phyloP scores from a whole-genome alignment of 192 early-diverging fungal species.

The Coemansia sp. region DNA sequence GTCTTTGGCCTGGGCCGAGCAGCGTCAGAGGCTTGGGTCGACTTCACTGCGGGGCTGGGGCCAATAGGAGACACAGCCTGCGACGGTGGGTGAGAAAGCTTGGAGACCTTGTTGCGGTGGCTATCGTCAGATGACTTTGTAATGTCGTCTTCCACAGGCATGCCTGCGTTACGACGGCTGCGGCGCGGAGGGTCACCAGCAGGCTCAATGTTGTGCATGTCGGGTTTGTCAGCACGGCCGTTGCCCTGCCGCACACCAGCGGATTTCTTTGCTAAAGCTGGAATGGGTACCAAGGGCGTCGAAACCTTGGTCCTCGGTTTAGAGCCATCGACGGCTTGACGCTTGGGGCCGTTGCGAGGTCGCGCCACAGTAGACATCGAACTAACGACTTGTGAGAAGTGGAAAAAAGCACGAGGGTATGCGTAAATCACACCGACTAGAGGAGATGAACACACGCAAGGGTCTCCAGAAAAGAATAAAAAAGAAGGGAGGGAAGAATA shows the following conservation, averaged over 20 bases:
- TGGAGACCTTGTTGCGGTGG: constrained; percentile 5
- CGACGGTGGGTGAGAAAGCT: not conserved
- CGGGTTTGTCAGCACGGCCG: constrained; percentile 1
- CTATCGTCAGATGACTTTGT: constrained; percentile 15
- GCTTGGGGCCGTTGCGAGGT: constrained; percentile 36
- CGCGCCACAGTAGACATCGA: constrained; percentile 49
- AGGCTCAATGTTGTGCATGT: not conserved
- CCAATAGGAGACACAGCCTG: constrained; percentile 3
- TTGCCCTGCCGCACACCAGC: not conserved
- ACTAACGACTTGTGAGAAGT: not conserved
- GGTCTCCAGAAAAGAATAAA: not conserved
- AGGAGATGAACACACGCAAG: constrained; percentile 4
- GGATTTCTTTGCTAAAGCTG: constrained; percentile 1
- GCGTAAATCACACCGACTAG: not conserved
- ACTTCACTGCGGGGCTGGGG: not conserved
- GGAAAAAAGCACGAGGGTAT: not conserved
- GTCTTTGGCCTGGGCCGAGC: constrained; percentile 12
- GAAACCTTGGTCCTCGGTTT: constrained; percentile 12
- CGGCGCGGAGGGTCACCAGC: constrained; percentile 11
- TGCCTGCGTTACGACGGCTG: constrained; percentile 21
- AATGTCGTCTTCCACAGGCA: constrained; percentile 11
- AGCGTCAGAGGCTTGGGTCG: not conserved
- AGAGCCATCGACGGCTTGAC: constrained; percentile 18
- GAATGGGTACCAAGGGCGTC: constrained; percentile 1
- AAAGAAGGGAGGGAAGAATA: not conserved